A percentile compares a stretch with the other conserved stretches of the same genome.
Evolutionary conservation across 2,329 filamentous ascomycete genomes (phyloP).

Genomic region (Thermothelomyces thermophilus): DNA sequence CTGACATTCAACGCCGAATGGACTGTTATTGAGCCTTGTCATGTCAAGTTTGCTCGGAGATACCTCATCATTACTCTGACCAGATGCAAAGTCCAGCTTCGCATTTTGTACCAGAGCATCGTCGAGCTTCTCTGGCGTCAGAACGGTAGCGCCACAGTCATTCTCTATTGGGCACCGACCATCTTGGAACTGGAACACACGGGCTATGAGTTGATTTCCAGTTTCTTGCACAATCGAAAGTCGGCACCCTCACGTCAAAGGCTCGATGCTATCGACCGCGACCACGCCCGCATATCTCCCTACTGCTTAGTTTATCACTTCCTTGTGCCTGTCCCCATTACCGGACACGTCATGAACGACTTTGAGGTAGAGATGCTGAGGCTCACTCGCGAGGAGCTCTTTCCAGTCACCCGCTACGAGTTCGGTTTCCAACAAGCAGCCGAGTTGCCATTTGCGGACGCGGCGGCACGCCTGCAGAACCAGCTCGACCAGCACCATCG

Average conservation of each 20-base stretch:
- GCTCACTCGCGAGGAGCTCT: constrained; percentile 20
- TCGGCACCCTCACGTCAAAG: constrained; percentile 5
- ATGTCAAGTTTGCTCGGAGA: constrained; percentile 38
- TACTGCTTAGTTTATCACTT: constrained; percentile 29
- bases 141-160: constrained; percentile 39
- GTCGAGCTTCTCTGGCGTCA: constrained; percentile 37
- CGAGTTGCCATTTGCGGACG: not conserved
- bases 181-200: constrained; percentile 30
- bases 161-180: constrained; percentile 43
- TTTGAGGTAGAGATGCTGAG: constrained; percentile 26
- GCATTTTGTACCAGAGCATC: constrained; percentile 45
- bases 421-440: not conserved
- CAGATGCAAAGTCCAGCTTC: constrained; percentile 31
- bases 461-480: constrained; percentile 31
- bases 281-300: constrained; percentile 28
- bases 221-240: not conserved
- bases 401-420: constrained; percentile 5
- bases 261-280: constrained; percentile 7
- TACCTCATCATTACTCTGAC: constrained; percentile 35
- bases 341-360: constrained; percentile 3
- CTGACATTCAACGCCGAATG: constrained; percentile 41
- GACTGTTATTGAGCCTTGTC: constrained; percentile 30
- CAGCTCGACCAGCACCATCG: constrained; percentile 26
- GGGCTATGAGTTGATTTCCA: not conserved
- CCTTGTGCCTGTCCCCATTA: constrained; percentile 1